Evolutionary conservation across 1,139 yeast species (phyloP).

Genomic region (Nematodospora anomalae): DNA sequence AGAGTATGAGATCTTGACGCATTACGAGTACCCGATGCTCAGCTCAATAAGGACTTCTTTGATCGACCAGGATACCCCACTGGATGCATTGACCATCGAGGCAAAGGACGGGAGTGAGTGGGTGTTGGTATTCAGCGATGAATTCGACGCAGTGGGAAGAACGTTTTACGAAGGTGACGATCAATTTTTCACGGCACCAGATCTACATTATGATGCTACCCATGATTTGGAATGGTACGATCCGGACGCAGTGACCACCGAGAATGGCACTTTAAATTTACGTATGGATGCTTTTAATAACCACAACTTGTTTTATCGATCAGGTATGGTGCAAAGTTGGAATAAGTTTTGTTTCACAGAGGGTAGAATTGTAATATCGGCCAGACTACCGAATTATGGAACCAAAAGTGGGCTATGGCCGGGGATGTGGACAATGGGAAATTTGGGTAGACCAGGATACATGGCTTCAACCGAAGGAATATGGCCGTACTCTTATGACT

Average conservation of each 20-base stretch:
- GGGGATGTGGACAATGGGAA: slow-evolving; percentile 87
- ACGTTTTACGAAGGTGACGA: slow-evolving; percentile 83
- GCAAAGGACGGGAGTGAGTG: slow-evolving; percentile 60
- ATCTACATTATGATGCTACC: slow-evolving; percentile 78
- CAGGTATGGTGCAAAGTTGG: slow-evolving; percentile 88
- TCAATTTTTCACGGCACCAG: slow-evolving; percentile 78
- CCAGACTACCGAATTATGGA: slow-evolving; percentile 70
- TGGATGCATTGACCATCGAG: slow-evolving; percentile 43
- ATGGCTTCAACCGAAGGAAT: slow-evolving; percentile 78
- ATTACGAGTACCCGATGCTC: slow-evolving; percentile 58
- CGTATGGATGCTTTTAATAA: slow-evolving; percentile 72
- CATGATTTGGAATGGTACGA: slow-evolving; percentile 84
- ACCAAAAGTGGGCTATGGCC: slow-evolving; percentile 81
- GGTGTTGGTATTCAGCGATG: slow-evolving; percentile 78
- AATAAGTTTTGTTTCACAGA: slow-evolving; percentile 79
- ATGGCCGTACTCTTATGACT: slow-evolving; percentile 84
- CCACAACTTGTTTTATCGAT: slow-evolving; percentile 71
- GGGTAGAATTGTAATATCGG: slow-evolving; percentile 69
- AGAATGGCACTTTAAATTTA: slow-evolving; percentile 62
- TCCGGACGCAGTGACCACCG: slow-evolving; percentile 77
- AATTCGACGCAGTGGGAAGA: slow-evolving; percentile 78
- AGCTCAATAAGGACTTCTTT: slow-evolving; percentile 61
- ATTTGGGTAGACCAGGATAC: slow-evolving; percentile 81
- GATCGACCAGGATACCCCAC: slow-evolving; percentile 81
- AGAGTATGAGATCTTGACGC: slow-evolving; percentile 48